A percentile compares a stretch with the other conserved stretches of the same genome.
Conservation (phyloP, 805 yeast species). For the Dipodascopsis tothii region DNA sequence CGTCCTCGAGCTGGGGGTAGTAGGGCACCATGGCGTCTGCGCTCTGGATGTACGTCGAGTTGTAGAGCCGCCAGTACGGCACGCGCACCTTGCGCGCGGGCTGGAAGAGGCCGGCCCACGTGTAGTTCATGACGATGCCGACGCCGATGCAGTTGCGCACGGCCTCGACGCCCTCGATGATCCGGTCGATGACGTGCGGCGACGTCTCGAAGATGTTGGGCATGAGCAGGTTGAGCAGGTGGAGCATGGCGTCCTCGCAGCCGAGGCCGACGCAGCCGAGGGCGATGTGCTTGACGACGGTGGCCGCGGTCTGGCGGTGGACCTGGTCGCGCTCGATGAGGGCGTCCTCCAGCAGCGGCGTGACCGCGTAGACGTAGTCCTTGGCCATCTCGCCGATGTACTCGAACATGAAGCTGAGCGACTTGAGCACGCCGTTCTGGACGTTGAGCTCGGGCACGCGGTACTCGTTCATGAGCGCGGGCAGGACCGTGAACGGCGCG, state of each 20-base stretch:
- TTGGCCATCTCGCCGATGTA: constrained; percentile 73
- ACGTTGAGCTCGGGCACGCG: constrained; percentile 86
- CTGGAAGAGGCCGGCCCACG: constrained; percentile 85
- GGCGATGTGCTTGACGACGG: constrained; percentile 75
- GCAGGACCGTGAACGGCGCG: constrained; percentile 85
- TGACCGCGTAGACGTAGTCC: constrained; percentile 72
- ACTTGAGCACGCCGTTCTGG: constrained; percentile 90
- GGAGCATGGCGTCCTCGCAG: constrained; percentile 74
- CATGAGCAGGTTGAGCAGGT: constrained; percentile 67
- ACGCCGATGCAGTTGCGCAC: constrained; percentile 65
- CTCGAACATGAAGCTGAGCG: constrained; percentile 85
- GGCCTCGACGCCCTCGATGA: constrained; percentile 72
- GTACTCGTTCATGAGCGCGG: constrained; percentile 93
- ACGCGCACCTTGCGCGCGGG: constrained; percentile 81
- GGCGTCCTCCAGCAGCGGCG: constrained; percentile 81
- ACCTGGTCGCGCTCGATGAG: constrained; percentile 83
- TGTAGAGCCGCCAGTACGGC: constrained; percentile 81
- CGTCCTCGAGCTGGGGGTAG: constrained; percentile 51
- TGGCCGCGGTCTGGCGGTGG: constrained; percentile 91
- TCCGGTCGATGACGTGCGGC: constrained; percentile 84
- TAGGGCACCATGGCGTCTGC: constrained; percentile 73
- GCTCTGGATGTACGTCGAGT: constrained; percentile 63
- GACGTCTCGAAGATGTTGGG: constrained; percentile 93
- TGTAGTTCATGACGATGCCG: constrained; percentile 65
- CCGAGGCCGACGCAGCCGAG: constrained; percentile 69